A percentile compares a stretch with the other conserved stretches of the same genome.
Evolutionary conservation across 2,329 filamentous ascomycete genomes (phyloP).

Genomic region (Apiospora sp.): DNA sequence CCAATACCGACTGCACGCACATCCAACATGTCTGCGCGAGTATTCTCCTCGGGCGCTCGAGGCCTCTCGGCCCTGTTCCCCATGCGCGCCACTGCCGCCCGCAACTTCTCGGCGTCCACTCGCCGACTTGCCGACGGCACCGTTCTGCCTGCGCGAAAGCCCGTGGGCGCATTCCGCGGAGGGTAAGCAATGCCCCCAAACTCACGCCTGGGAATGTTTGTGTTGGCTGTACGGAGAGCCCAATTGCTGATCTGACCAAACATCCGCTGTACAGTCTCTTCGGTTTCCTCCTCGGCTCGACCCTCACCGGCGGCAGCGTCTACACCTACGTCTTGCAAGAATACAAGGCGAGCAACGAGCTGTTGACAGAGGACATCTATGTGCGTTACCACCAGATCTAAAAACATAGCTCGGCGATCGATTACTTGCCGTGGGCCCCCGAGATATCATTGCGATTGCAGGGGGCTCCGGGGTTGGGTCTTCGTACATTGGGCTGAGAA

Average conservation of each 20-base stretch:
- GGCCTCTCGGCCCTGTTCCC: conserved; percentile 26
- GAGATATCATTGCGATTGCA: conserved; percentile 27
- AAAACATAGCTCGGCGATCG: conserved; percentile 38
- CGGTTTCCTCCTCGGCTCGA: conserved; percentile 88
- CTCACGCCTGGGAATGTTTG: too few species aligned
- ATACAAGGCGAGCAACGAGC: conserved; percentile 91
- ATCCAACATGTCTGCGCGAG: conserved; percentile 54
- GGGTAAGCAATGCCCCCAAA: conserved; percentile 54
- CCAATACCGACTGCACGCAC: background rate
- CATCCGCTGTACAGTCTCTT: conserved; percentile 71
- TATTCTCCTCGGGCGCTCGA: conserved; percentile 43
- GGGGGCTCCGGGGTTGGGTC: background rate
- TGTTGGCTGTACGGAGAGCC: background rate
- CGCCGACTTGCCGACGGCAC: conserved; percentile 52
- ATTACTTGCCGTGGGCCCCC: conserved; percentile 28
- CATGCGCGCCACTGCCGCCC: conserved; percentile 39
- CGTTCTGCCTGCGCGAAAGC: conserved; percentile 62
- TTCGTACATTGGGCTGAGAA: conserved; percentile 15
- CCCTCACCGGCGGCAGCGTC: conserved; percentile 78
- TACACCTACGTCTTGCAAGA: conserved; percentile 95
- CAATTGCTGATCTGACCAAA: background rate
- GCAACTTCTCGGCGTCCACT: conserved; percentile 60
- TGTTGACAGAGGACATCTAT: conserved; percentile 94
- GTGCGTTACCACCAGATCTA: conserved; percentile 68
- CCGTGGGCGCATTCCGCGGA: conserved; percentile 67